These are phyloP conservation scores for Urostyla sp. DNA, from an alignment of 73 alveolate species.

Conservation along the genomic window DNA sequence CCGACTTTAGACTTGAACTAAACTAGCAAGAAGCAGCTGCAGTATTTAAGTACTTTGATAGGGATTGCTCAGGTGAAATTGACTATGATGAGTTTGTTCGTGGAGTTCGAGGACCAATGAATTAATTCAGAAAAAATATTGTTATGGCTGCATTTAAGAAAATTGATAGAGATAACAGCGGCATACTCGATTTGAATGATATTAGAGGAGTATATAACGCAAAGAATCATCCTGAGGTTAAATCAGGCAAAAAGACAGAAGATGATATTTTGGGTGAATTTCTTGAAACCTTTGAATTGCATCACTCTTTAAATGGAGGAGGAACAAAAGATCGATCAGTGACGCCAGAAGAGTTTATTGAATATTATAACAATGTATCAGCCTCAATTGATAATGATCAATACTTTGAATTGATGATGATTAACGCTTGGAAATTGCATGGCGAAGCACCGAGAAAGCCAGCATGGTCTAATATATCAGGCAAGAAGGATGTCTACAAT, in stretches of 20 bases:
- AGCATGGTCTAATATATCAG: slow-evolving; percentile 70
- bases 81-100: slow-evolving; percentile 87
- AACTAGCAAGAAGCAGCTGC: slow-evolving; percentile 15
- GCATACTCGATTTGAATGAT: slow-evolving; percentile 74
- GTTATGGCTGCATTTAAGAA: slow-evolving; percentile 73
- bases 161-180: slow-evolving; percentile 72
- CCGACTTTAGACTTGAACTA: slow-evolving; percentile 62
- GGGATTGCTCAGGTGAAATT: slow-evolving; percentile 86
- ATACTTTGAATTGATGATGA: slow-evolving; percentile 78
- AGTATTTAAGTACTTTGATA: slow-evolving; percentile 67
- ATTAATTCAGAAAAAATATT: slow-evolving; percentile 61
- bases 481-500: slow-evolving; percentile 71
- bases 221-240: slow-evolving; percentile 86
- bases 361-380: slow-evolving; percentile 75
- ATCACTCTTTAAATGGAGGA: slow-evolving; percentile 64
- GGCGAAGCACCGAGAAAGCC: slow-evolving; percentile 80
- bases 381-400: slow-evolving; percentile 75
- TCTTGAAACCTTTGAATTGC: slow-evolving; percentile 78
- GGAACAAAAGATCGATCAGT: slow-evolving; percentile 70
- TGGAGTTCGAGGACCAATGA: slow-evolving; percentile 72
- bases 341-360: slow-evolving; percentile 75
- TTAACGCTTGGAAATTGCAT: slow-evolving; percentile 72
- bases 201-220: slow-evolving; percentile 81
- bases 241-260: slow-evolving; percentile 79
- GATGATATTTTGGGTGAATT: slow-evolving; percentile 85